Base-by-base conservation (phyloP, 2,329 filamentous ascomycete genomes). In the Fusarium secorum region DNA sequence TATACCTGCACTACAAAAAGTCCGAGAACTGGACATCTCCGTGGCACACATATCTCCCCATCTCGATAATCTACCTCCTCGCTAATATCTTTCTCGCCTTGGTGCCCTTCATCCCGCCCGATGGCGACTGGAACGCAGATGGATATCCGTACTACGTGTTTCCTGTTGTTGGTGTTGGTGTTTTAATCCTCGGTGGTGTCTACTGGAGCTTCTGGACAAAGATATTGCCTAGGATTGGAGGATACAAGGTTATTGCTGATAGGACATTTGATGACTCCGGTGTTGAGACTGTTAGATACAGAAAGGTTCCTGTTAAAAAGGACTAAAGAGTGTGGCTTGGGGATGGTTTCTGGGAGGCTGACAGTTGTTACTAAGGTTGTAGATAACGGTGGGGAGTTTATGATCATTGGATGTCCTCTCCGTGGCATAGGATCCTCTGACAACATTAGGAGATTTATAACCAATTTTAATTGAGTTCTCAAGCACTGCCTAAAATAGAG, bases 111-210 rank as follows among this genome's bases (percentile, higher is more conserved):
- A 83, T 89, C 46, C 86, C 87, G 4, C 87, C 86, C 0, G 80
- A 81, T 36, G 83, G 81, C 4, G 81, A 79, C 70, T 84, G 82
- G 80, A 81, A 83, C 54, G 81, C 82, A 1, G 81, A 85, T 17
- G 83, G 84, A 0, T 88, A 88, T 42, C 85, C 86, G 4, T 88
- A 88, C 79, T 89, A 86, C 62, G 79, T 87, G 0, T 88, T 88
- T 70, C 86, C 87, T 0, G 81, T 88, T 1, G 86, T 89, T 1
- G 86, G 86, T 0, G 82, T 87, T 1, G 82, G 81, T 1, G 84
- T 89, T 11, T 74, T 89, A 30, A 53, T 86, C 1, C 76, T 88
- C 0, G 87, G 87, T 4, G 83, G 64, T 0, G 54, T 85, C 4
- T 89, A 89, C 76, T 89, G 87, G 86, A 58, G 77, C 0, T 72